Base-by-base conservation (phyloP, 495 filamentous ascomycete genomes). In the Poronia punctata region DNA sequence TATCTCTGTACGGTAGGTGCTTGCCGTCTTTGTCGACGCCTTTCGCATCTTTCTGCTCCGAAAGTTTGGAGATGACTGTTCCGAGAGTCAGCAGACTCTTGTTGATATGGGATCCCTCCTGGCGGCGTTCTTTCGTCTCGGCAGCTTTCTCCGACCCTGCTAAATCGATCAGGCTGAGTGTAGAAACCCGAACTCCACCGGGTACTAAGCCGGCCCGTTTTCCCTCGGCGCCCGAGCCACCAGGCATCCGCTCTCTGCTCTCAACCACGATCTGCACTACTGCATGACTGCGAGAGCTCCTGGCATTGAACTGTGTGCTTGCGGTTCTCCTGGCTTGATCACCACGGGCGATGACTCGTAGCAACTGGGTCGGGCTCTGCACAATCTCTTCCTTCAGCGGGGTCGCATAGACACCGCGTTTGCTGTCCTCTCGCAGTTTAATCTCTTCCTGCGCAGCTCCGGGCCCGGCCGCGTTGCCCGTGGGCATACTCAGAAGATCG, bases 221-320 rank as follows among this genome's bases (percentile, higher is more conserved):
- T 57, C 57, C 74, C 23, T 88, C 82, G 2, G 61, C 68, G 1
- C 59, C 49, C 20, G 64, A 46, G 21, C 68, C 65, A 16, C 65
- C 66, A n/a, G 66, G 76, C 33, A 79, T 79, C 17, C 93, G 83
- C 52, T 96, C 93, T 59, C 92, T 73, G 53, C 88, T 95, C 59
- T 98, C 92, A 20, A 98, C 90, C 9, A 98, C 93, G 48, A 98
- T 97, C 64, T 98, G 92, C 19, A 98, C 92, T 18, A 98, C 92
- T 2, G 92, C 92, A 52, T 98, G 92, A 72, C 87, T 95, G 54
- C 92, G 86, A 38, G 92, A 98, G 65, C 88, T 95, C 56, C 90
- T 83, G 27, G 88, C 74, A 51, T 98, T 98, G 73, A 86, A 98
- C 51, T 97, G 92, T 1, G 92, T 98, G 57, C 88, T 93, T 38